These are phyloP conservation scores for Cyanophora paradoxa DNA, from an alignment of 78 protist species.

Conservation along the genomic window DNA sequence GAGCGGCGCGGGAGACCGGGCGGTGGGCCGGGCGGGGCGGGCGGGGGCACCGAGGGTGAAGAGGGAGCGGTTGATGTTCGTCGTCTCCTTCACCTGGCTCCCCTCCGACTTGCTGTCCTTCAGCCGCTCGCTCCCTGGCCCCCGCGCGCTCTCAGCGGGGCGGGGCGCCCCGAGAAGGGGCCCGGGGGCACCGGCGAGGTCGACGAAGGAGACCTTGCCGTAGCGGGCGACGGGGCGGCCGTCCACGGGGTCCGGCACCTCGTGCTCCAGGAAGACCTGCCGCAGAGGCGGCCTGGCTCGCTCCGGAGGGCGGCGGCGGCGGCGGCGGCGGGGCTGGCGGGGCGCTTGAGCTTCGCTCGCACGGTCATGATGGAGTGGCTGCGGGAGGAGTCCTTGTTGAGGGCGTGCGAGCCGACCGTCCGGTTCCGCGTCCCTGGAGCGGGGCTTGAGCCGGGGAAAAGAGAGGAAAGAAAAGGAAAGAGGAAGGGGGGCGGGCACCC, in stretches of 20 bases:
- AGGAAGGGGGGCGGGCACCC: constrained; percentile 11
- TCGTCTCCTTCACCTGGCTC: constrained; percentile 26
- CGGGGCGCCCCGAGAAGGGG: too few species aligned
- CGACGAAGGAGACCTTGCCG: constrained; percentile 43
- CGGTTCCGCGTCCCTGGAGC: constrained; percentile 5
- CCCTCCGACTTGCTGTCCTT: neutral
- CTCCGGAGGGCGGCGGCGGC: neutral
- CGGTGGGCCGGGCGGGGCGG: neutral
- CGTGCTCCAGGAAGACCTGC: neutral
- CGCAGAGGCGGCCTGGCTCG: neutral
- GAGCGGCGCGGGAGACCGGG: neutral
- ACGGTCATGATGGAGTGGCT: constrained; percentile 21
- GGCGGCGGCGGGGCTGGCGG: too few species aligned
- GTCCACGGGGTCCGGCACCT: neutral
- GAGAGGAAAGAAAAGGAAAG: neutral
- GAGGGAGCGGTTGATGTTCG: constrained; percentile 34
- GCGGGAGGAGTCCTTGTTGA: constrained; percentile 38
- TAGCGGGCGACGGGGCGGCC: neutral
- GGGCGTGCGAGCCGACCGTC: constrained; percentile 6
- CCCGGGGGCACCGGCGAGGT: constrained; percentile 42
- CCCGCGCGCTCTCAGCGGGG: neutral
- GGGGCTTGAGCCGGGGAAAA: neutral
- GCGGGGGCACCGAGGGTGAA: constrained; percentile 27
- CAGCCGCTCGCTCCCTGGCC: constrained; percentile 28
- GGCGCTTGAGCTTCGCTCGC: neutral